Conservation (phyloP, 129 eudicot species). For the Rutidosis leptorrhynchoides region DNA sequence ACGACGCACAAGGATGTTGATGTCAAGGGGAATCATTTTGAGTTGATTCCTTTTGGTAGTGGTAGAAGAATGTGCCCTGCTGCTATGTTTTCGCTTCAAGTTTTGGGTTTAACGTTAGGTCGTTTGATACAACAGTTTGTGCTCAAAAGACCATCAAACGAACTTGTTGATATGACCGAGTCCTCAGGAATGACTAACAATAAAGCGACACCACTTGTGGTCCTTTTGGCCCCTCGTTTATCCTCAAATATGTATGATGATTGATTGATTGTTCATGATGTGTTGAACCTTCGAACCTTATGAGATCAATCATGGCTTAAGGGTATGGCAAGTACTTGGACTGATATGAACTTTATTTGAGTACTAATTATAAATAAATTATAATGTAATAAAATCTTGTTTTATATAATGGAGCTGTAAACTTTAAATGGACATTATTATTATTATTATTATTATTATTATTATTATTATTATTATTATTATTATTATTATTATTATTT, state of each 20-base stretch:
- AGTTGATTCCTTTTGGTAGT: slow-evolving; percentile 31
- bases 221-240: slow-evolving; percentile 24
- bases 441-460: too few relatives aligned
- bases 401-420: too few relatives aligned
- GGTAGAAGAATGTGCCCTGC: slow-evolving; percentile 36
- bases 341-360: too few relatives aligned
- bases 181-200: slow-evolving; percentile 9
- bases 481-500: too few relatives aligned
- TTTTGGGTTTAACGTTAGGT: slow-evolving; percentile 16
- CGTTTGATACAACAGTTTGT: slow-evolving; percentile 28
- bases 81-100: slow-evolving; percentile 9
- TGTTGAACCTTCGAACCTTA: too few relatives aligned
- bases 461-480: too few relatives aligned
- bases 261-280: too few relatives aligned
- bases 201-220: slow-evolving; percentile 31
- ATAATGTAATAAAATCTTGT: too few relatives aligned
- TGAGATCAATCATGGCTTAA: too few relatives aligned
- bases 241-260: slow-evolving; percentile 19
- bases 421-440: too few relatives aligned
- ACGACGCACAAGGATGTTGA: slow-evolving; percentile 26
- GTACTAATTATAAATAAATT: too few relatives aligned
- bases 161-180: slow-evolving; percentile 30
- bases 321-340: too few relatives aligned
- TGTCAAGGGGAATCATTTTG: slow-evolving; percentile 25
- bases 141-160: slow-evolving; percentile 18